Base-by-base conservation (phyloP, 495 filamentous ascomycete genomes). In the Podospora fimiseda region DNA sequence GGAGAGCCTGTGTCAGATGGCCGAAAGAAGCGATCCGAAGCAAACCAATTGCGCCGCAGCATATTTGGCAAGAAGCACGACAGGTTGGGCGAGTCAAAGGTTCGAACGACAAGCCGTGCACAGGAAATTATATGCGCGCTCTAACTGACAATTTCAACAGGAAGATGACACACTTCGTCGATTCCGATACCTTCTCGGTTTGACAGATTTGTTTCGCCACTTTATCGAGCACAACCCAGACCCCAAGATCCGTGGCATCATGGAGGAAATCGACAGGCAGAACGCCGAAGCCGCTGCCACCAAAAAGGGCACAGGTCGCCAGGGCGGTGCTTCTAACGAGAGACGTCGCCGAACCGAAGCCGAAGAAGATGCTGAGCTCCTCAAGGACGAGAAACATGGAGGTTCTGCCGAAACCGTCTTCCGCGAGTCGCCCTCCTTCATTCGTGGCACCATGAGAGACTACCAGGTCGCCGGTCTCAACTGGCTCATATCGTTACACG, bases 221-320 rank as follows among this genome's bases (percentile, higher is more conserved):
- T 99, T 99, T 70, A 99, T 99, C 73, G 90, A 96, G 63, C 86
- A 90, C 16, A 99, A 95, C 63, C 93, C 90, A 2, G 88, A 96
- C 58, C 91, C 91, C 0, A 83, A 83, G 36, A 89, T 97, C 63
- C 86, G 92, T 59, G 86, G 92, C 40, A 87, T 96, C 49, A 90
- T 97, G 77, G 79, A 79, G 9, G 88, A 96, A 67, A 96, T 96
- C 60, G 91, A 96, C 66, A 83, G 85, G 20, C 89, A 95, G 65
- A 90, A 96, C 67, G 86, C 81, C 15, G 88, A 94, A 57, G 82
- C 84, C 38, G 74, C 71, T 16, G 87, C 79, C 60, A 74, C 76
- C 9, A 88, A 85, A 67, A 89, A 88, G 61, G 86, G 82, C 27
- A 79, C 83, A 48, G 75, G 81, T 56, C 84, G 93, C 53, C 83